phyloP scores from a whole-genome alignment of 768 basidiomycete species.

The Suillus brevipes region DNA sequence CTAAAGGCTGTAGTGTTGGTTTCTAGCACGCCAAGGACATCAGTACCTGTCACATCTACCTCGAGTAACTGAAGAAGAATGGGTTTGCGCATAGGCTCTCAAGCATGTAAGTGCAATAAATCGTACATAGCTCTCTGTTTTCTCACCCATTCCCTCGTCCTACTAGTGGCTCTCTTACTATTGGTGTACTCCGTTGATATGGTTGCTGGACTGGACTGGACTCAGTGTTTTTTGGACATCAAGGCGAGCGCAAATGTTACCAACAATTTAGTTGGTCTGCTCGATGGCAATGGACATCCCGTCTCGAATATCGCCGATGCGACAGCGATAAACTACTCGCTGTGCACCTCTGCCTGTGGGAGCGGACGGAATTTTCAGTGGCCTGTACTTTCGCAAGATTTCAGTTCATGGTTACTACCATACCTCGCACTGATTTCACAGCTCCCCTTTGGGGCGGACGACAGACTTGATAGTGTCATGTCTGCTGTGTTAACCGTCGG shows the following conservation, averaged over 20 bases:
- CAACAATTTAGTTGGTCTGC: background rate
- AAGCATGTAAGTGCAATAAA: background rate
- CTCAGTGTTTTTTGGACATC: background rate
- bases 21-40: background rate
- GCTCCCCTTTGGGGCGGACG: conserved; percentile 46
- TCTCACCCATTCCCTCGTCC: background rate
- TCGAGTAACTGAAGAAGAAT: background rate
- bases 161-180: background rate
- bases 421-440: conserved; percentile 50
- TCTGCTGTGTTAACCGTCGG: conserved; percentile 45
- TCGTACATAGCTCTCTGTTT: background rate
- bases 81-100: background rate
- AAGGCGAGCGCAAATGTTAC: background rate
- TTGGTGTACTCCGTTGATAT: background rate
- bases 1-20: background rate
- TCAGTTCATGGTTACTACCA: conserved; percentile 47
- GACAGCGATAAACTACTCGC: background rate
- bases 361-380: conserved; percentile 11
- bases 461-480: conserved; percentile 40
- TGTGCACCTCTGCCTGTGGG: background rate
- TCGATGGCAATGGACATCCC: background rate
- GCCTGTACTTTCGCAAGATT: conserved; percentile 33
- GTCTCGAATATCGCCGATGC: background rate
- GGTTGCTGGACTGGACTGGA: background rate
- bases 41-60: background rate